These are phyloP conservation scores for Ulmus americana DNA, from an alignment of 331 rosid genomes.

Conservation along the genomic window DNA sequence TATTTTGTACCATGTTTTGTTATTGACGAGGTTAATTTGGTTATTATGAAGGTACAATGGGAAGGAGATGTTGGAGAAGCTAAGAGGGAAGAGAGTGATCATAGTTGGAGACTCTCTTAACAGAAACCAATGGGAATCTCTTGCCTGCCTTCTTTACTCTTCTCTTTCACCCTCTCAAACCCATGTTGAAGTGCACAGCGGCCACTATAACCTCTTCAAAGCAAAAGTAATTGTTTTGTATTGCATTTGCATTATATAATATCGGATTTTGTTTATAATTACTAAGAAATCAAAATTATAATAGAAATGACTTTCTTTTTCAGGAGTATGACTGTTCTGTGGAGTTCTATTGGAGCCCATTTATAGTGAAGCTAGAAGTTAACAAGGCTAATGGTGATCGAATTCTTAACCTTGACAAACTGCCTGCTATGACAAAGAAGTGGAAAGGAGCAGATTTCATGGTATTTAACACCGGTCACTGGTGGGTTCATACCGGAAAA, in stretches of 20 bases:
- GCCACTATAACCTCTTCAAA: constrained; percentile 31
- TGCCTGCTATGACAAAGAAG: constrained; percentile 13
- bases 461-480: constrained; percentile 47
- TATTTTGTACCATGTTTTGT: too few relatives aligned
- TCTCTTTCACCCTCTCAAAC: constrained; percentile 28
- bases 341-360: constrained; percentile 50
- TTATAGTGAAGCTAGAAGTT: constrained; percentile 33
- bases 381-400: constrained; percentile 17
- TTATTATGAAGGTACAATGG: constrained; percentile 24
- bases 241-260: neutral
- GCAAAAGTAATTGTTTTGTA: constrained; percentile 25
- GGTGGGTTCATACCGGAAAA: constrained; percentile 40
- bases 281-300: too few relatives aligned
- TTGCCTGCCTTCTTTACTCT: constrained; percentile 45
- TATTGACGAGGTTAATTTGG: neutral
- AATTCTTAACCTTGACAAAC: constrained; percentile 31
- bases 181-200: constrained; percentile 15
- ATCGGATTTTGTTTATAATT: too few relatives aligned
- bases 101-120: constrained; percentile 48
- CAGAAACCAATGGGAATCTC: constrained; percentile 49
- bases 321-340: constrained; percentile 41
- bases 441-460: constrained; percentile 41
- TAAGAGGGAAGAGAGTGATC: constrained; percentile 37
- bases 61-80: constrained; percentile 36
- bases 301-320: neutral